A percentile compares a stretch with the other conserved stretches of the same genome.
Evolutionary conservation across 179 eudicot genomes (phyloP).

Genomic region (Vitellaria paradoxa): DNA sequence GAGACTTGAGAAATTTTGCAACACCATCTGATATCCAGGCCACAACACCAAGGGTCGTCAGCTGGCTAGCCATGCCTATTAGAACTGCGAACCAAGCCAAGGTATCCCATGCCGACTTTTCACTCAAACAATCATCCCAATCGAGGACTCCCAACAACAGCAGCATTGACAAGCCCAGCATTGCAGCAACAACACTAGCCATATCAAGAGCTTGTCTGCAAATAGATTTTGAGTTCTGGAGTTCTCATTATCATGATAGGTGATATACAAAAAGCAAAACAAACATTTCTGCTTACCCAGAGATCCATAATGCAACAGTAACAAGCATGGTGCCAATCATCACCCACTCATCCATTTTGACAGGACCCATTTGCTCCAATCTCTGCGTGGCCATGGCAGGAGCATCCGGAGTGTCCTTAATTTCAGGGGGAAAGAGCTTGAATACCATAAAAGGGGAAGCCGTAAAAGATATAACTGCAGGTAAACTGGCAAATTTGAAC

Average conservation of each 20-base stretch:
- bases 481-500: slow-evolving; percentile 57
- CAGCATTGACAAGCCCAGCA: slow-evolving; percentile 66
- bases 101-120: slow-evolving; percentile 43
- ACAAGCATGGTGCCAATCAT: slow-evolving; percentile 68
- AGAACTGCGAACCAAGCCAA: slow-evolving; percentile 37
- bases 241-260: background rate
- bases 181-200: slow-evolving; percentile 72
- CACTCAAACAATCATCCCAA: slow-evolving; percentile 48
- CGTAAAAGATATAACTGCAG: slow-evolving; percentile 48
- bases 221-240: background rate
- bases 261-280: background rate
- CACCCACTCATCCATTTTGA: slow-evolving; percentile 59
- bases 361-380: slow-evolving; percentile 64
- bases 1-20: slow-evolving; percentile 38
- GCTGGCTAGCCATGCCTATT: slow-evolving; percentile 34
- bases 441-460: slow-evolving; percentile 49
- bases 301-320: slow-evolving; percentile 62
- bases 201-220: slow-evolving; percentile 50
- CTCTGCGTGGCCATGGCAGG: slow-evolving; percentile 61
- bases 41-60: slow-evolving; percentile 66
- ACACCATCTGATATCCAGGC: slow-evolving; percentile 67
- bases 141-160: slow-evolving; percentile 59
- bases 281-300: slow-evolving; percentile 54
- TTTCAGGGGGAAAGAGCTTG: slow-evolving; percentile 62
- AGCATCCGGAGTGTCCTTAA: slow-evolving; percentile 69